These are phyloP conservation scores for Moesziomyces sp. DNA, from an alignment of 1,284 basidiomycete genomes.

Conservation along the genomic window DNA sequence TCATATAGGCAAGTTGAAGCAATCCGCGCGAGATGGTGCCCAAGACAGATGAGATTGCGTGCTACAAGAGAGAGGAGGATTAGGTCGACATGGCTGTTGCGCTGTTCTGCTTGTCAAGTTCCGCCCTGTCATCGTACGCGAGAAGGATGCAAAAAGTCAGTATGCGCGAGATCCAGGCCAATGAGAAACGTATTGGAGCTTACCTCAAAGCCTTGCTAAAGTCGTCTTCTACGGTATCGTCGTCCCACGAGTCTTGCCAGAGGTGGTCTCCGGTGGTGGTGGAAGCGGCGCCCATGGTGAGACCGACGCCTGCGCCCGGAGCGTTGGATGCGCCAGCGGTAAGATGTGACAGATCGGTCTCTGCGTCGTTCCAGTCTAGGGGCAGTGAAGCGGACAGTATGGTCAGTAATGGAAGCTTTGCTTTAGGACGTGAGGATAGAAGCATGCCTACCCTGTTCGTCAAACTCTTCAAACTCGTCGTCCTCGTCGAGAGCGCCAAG, in stretches of 20 bases:
- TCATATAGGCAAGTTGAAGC: slow-evolving; percentile 15
- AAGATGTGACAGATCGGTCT: slow-evolving; percentile 81
- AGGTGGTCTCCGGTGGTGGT: slow-evolving; percentile 72
- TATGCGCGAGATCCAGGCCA: not conserved
- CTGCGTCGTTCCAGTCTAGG: slow-evolving; percentile 84
- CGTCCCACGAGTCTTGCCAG: slow-evolving; percentile 99
- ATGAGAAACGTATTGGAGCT: too few relatives aligned
- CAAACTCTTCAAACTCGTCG: slow-evolving; percentile 68
- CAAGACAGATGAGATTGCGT: slow-evolving; percentile 1
- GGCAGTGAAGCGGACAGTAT: not conserved
- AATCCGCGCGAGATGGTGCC: not conserved
- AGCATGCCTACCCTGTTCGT: slow-evolving; percentile 58
- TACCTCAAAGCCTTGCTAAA: slow-evolving; percentile 94
- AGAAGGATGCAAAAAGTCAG: not conserved
- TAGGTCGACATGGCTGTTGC: slow-evolving; percentile 56
- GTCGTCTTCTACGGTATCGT: slow-evolving; percentile 97
- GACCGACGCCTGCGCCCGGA: slow-evolving; percentile 38
- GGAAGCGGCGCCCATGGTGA: slow-evolving; percentile 46
- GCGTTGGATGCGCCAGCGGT: slow-evolving; percentile 37
- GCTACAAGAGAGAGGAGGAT: not conserved
- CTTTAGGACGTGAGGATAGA: too few relatives aligned
- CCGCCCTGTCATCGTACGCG: slow-evolving; percentile 33
- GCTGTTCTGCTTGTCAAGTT: slow-evolving; percentile 52
- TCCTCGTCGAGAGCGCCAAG: slow-evolving; percentile 66
- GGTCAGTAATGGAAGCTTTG: slow-evolving; percentile 3